Base-by-base conservation (phyloP, 371 early-diverging fungal genomes). In the Mortierella sp. region DNA sequence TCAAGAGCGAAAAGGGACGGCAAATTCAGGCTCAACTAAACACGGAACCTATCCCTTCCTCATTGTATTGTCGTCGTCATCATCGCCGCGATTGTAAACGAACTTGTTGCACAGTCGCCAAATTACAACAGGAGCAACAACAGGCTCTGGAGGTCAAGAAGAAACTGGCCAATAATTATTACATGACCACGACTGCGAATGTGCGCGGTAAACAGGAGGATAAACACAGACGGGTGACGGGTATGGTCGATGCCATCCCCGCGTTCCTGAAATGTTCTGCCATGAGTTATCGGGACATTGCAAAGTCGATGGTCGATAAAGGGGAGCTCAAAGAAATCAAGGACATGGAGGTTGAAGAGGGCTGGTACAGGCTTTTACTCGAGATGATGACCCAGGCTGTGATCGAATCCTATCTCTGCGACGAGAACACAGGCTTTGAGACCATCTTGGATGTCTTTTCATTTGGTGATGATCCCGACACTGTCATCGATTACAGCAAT, bases 381-480 rank as follows among this genome's bases (percentile, higher is more conserved):
- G 86, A 86, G 59, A 62, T 88, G 39, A 73, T 88, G 64, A 88
- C 86, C 6, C 88, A 88, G 52, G 86, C 88, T 8, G 88, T 81
- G 11, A 85, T 88, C 49, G 86, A 88, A 72, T 82, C 85, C 41
- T 86, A 86, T 58, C 63, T 88, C 37, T 88, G 88, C 50, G 86
- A 88, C 53, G 81, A 79, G 8, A 80, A 81, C 48, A 59, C 81
- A n/a, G 86, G 86, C 19, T 62, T 85, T 52, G 86, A 86, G 34
- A 79, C 86, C 2, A 86, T 88, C 34, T 79, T 83, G 60, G 88
- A 88, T 47, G 85, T 86, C 19, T 88, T 88, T 57, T 84, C 86
- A 0, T 88, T 81, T 64, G 88, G 88, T n/a, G 85, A 88, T 59
- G 88, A 88, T 39, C 85, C 84, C n/a, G 63, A 70, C 2, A 51